A percentile compares a stretch with the other conserved stretches of the same genome.
phyloP scores from a whole-genome alignment of 2,329 filamentous ascomycete species.

The Colletotrichum tabaci region DNA sequence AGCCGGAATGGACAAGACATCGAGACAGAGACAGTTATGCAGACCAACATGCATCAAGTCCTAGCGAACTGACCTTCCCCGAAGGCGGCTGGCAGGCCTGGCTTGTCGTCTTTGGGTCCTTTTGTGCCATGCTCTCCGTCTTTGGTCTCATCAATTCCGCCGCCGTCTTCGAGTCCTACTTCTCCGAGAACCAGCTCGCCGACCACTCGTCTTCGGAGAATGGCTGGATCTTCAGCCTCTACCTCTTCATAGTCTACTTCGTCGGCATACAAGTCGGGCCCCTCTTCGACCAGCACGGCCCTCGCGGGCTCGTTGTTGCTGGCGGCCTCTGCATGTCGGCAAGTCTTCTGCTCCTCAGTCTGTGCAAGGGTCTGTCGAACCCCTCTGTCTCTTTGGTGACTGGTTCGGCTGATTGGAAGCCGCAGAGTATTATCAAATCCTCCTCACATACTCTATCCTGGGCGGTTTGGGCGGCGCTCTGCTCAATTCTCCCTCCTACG shows the following conservation, averaged over 20 bases:
- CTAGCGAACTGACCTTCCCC: constrained; percentile 56
- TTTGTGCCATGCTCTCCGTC: constrained; percentile 78
- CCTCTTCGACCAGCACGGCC: constrained; percentile 83
- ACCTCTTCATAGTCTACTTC: constrained; percentile 86
- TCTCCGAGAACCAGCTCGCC: constrained; percentile 79
- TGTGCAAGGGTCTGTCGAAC: constrained; percentile 69
- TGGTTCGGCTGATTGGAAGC: neutral
- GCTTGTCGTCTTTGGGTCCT: constrained; percentile 84
- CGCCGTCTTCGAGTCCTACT: constrained; percentile 85
- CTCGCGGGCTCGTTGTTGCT: constrained; percentile 74
- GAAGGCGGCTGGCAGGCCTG: constrained; percentile 82
- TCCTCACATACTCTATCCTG: constrained; percentile 81
- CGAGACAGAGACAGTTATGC: constrained; percentile 1
- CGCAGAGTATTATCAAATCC: constrained; percentile 82
- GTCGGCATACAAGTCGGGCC: constrained; percentile 87
- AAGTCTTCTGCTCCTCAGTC: constrained; percentile 76
- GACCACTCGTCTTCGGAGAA: constrained; percentile 76
- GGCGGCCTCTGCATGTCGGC: constrained; percentile 75
- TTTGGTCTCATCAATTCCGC: constrained; percentile 83
- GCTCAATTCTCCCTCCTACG: constrained; percentile 83
- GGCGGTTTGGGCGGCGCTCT: constrained; percentile 81
- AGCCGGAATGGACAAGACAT: constrained; percentile 6
- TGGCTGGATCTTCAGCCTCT: constrained; percentile 90
- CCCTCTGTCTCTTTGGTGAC: neutral
- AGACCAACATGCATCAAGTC: neutral